A percentile compares a stretch with the other conserved stretches of the same genome.
These are phyloP conservation scores for Lenzites betulinus DNA, from an alignment of 768 basidiomycete species.

Conservation along the genomic window DNA sequence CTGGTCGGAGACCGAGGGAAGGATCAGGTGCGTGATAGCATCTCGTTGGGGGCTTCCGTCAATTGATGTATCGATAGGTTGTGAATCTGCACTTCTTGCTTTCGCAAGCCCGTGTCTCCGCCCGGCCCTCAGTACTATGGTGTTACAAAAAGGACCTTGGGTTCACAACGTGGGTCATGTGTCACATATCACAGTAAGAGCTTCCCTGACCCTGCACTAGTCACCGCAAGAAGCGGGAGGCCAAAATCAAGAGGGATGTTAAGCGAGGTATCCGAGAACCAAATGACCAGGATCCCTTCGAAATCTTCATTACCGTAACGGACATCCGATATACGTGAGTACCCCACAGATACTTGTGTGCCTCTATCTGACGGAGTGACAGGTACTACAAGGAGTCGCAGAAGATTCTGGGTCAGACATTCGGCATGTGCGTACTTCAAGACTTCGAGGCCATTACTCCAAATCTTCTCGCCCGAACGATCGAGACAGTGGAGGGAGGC, in stretches of 20 bases:
- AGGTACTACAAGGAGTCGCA: slow-evolving; percentile 96
- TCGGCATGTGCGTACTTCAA: slow-evolving; percentile 95
- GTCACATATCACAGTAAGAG: neutral
- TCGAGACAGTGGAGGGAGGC: slow-evolving; percentile 98
- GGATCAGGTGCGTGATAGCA: slow-evolving; percentile 66
- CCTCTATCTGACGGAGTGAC: neutral
- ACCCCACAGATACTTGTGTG: neutral
- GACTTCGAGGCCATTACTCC: slow-evolving; percentile 99
- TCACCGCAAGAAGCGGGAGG: slow-evolving; percentile 96
- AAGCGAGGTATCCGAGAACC: slow-evolving; percentile 92
- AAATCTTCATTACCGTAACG: slow-evolving; percentile 98
- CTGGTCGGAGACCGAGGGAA: slow-evolving; percentile 92
- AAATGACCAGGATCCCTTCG: slow-evolving; percentile 96
- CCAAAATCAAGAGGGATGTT: slow-evolving; percentile 94
- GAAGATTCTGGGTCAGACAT: slow-evolving; percentile 96
- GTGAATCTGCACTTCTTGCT: slow-evolving; percentile 96
- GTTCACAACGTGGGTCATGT: slow-evolving; percentile 75
- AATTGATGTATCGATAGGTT: slow-evolving; percentile 46
- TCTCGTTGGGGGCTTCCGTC: neutral
- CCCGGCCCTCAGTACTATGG: slow-evolving; percentile 92
- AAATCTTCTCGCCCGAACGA: slow-evolving; percentile 93
- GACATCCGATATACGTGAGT: slow-evolving; percentile 96
- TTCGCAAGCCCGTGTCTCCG: slow-evolving; percentile 87
- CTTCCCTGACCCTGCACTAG: slow-evolving; percentile 37
- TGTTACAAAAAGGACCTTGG: slow-evolving; percentile 99